phyloP scores from a whole-genome alignment of 176 grass and related monocot genomes.

The barley (Hordeum vulgare) region MorexV3_pseudomolecules_assembly NC_058519.1:612204069-612204568 shows the following conservation, averaged over 20 bases:
- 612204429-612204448: neutral
- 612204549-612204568: constrained; percentile 8
- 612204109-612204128: neutral
- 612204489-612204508: constrained; percentile 25
- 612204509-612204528: constrained; percentile 88
- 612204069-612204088: neutral
- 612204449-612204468: no score
- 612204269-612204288: neutral
- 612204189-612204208: constrained; percentile 30
- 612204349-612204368: neutral
- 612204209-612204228: neutral
- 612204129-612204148: neutral
- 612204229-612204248: constrained; percentile 5
- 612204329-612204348: neutral
- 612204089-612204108: neutral
- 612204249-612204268: neutral
- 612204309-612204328: neutral
- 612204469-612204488: no score
- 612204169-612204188: constrained; percentile 31
- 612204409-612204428: neutral
- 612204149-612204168: neutral
- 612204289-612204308: neutral
- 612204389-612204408: neutral
- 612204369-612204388: neutral
- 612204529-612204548: constrained; percentile 78